These are phyloP conservation scores for Paraphoma chrysanthemicola DNA, from an alignment of 2,329 filamentous ascomycete genomes.

Conservation along the genomic window DNA sequence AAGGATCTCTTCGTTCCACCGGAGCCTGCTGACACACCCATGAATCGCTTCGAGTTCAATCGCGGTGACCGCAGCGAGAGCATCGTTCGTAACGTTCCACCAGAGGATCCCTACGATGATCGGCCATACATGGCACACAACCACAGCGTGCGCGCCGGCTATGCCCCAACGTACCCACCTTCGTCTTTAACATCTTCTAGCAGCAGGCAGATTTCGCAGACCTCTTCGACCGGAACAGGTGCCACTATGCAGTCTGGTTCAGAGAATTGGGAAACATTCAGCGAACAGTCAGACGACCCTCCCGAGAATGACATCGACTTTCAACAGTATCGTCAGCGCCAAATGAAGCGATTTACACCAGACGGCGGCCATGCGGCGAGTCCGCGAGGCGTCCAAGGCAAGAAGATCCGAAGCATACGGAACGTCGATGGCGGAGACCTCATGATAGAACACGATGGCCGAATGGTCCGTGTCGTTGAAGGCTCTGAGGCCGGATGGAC, in stretches of 20 bases:
- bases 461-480: constrained; percentile 53
- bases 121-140: constrained; percentile 43
- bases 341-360: constrained; percentile 67
- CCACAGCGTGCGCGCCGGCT: constrained; percentile 36
- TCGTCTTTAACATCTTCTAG: constrained; percentile 35
- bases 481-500: constrained; percentile 63
- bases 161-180: constrained; percentile 32
- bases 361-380: constrained; percentile 44
- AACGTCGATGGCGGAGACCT: constrained; percentile 52
- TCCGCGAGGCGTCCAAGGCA: constrained; percentile 43
- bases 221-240: constrained; percentile 60
- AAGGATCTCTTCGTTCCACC: constrained; percentile 74
- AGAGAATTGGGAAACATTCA: constrained; percentile 98
- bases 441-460: constrained; percentile 51
- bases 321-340: constrained; percentile 78
- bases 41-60: constrained; percentile 47
- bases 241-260: constrained; percentile 78
- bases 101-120: constrained; percentile 86
- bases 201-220: constrained; percentile 72
- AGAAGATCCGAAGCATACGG: constrained; percentile 52
- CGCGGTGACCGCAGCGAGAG: constrained; percentile 60
- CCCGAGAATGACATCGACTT: constrained; percentile 72
- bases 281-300: constrained; percentile 78
- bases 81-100: constrained; percentile 66
- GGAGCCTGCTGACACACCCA: constrained; percentile 54